Percentiles rank a stretch among this genome's conserved stretches.
phyloP scores from a whole-genome alignment of 1,139 yeast genomes.

The Suhomyces taliae region DNA sequence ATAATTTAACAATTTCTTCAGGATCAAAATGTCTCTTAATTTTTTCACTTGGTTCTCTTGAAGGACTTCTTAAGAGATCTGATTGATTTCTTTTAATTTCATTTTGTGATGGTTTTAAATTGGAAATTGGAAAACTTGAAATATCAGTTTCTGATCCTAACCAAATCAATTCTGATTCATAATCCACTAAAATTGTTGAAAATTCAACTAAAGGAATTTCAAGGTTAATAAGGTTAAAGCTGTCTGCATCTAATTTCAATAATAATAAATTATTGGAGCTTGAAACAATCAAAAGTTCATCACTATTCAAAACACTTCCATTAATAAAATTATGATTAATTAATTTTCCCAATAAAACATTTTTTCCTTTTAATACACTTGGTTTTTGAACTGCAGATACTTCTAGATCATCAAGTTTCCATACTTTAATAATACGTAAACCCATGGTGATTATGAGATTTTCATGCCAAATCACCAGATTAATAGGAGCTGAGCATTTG shows the following conservation, averaged over 20 bases:
- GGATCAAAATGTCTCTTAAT: neutral
- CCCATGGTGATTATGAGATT: conserved; percentile 55
- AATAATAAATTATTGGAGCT: conserved; percentile 42
- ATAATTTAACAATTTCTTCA: neutral
- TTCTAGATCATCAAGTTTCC: conserved; percentile 39
- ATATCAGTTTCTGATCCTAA: conserved; percentile 4
- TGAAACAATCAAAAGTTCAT: conserved; percentile 44
- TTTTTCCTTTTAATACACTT: conserved; percentile 53
- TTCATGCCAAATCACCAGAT: conserved; percentile 58
- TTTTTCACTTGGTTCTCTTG: neutral
- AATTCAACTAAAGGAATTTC: conserved; percentile 19
- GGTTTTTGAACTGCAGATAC: conserved; percentile 15
- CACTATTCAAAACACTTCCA: conserved; percentile 33
- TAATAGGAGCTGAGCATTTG: conserved; percentile 58
- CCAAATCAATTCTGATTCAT: conserved; percentile 17
- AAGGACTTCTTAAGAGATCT: conserved; percentile 1
- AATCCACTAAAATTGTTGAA: conserved; percentile 23
- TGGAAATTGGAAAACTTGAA: conserved; percentile 2
- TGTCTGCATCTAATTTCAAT: conserved; percentile 27
- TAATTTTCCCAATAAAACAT: conserved; percentile 51
- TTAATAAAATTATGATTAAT: conserved; percentile 50
- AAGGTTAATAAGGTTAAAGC: conserved; percentile 22
- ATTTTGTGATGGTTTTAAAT: conserved; percentile 2
- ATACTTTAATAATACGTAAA: conserved; percentile 56
- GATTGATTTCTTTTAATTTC: neutral